These are phyloP conservation scores for Pleurotus djamor DNA, from an alignment of 768 basidiomycete genomes.

Conservation along the genomic window DNA sequence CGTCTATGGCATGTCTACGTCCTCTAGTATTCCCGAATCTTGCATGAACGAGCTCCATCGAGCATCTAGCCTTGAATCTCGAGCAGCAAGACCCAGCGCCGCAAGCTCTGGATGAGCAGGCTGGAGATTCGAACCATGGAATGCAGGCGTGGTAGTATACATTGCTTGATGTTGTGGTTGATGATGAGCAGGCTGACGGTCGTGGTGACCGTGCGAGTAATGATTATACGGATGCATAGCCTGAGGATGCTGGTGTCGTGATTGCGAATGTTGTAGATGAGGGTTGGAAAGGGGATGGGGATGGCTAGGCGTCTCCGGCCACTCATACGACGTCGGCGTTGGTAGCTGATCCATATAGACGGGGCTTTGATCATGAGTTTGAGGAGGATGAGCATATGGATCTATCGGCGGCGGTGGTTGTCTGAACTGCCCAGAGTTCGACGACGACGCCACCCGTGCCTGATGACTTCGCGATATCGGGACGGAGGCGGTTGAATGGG, in stretches of 20 bases:
- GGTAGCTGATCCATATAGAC: neutral
- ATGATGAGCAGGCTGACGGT: slow-evolving; percentile 2
- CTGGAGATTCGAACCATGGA: slow-evolving; percentile 12
- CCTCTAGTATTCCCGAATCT: slow-evolving; percentile 42
- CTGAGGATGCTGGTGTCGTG: no score
- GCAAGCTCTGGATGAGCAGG: slow-evolving; percentile 45
- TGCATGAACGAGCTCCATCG: slow-evolving; percentile 65
- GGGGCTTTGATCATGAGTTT: neutral
- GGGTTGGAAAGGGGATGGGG: neutral
- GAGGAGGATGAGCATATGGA: neutral
- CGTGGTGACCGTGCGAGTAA: neutral
- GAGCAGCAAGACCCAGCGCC: slow-evolving; percentile 58
- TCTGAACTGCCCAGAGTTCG: neutral
- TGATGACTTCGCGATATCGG: neutral
- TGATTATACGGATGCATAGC: neutral
- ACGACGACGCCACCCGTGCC: neutral
- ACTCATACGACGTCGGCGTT: neutral
- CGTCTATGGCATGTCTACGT: slow-evolving; percentile 16
- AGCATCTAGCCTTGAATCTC: slow-evolving; percentile 52
- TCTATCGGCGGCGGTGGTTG: neutral
- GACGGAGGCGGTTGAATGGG: neutral
- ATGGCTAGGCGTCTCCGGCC: neutral
- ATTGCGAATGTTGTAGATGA: neutral
- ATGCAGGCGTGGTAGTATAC: slow-evolving; percentile 2
- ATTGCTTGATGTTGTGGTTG: slow-evolving; percentile 8